These are phyloP conservation scores for Haplosporangium gracile DNA, from an alignment of 192 early-diverging fungal species.

Conservation along the genomic window DNA sequence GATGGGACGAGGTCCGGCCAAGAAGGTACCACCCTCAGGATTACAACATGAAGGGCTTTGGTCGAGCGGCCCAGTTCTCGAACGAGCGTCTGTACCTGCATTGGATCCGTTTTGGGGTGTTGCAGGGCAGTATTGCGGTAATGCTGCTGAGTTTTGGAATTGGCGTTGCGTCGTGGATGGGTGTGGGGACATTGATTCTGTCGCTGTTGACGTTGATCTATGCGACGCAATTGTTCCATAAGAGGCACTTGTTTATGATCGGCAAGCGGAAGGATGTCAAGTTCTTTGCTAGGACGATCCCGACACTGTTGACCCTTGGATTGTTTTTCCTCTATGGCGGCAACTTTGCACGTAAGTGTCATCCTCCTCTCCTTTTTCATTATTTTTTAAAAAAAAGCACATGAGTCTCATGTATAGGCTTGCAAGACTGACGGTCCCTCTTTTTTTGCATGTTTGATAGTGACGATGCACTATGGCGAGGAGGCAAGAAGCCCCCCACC, in stretches of 20 bases:
- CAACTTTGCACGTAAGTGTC: constrained; percentile 35
- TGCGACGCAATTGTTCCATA: constrained; percentile 43
- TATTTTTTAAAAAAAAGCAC: not conserved
- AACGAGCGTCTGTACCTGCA: constrained; percentile 50
- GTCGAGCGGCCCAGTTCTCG: constrained; percentile 21
- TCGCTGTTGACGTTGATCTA: constrained; percentile 35
- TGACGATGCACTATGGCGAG: not conserved
- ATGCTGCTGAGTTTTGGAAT: constrained; percentile 29
- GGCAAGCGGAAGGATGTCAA: constrained; percentile 36
- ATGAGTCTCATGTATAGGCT: too few relatives aligned
- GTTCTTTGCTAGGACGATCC: constrained; percentile 27
- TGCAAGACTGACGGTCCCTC: not conserved
- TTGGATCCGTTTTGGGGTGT: constrained; percentile 43
- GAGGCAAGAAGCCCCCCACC: constrained; percentile 17
- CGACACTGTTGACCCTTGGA: constrained; percentile 19
- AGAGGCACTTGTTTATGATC: constrained; percentile 31
- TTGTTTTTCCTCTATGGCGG: constrained; percentile 19
- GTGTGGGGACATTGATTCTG: constrained; percentile 16
- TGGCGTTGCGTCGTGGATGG: constrained; percentile 18
- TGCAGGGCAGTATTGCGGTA: constrained; percentile 28
- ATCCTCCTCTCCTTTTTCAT: not conserved
- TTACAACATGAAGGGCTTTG: constrained; percentile 20
- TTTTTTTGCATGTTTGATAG: not conserved
- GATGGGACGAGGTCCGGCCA: not conserved
- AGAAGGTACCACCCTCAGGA: constrained; percentile 5